Conservation (phyloP, 2,329 filamentous ascomycete species). For the Stachybotrys chlorohalonatus region DNA sequence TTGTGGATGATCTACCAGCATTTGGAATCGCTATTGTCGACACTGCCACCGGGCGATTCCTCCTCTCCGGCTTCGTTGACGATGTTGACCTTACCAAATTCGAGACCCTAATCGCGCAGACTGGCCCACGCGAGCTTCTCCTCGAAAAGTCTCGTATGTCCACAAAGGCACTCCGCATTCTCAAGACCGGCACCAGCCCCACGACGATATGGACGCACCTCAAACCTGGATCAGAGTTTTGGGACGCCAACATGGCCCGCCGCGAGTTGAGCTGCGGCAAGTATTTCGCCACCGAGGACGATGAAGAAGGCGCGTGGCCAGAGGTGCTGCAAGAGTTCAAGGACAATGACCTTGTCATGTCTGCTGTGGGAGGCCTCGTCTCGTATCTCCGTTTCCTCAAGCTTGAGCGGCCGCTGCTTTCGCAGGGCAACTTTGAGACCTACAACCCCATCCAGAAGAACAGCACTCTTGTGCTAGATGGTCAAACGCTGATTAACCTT, state of each 20-base stretch:
- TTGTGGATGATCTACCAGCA: constrained; percentile 63
- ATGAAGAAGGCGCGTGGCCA: constrained; percentile 63
- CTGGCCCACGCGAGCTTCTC: constrained; percentile 75
- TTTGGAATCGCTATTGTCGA: constrained; percentile 95
- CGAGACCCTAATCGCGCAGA: constrained; percentile 93
- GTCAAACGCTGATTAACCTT: constrained; percentile 95
- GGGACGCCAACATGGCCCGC: constrained; percentile 72
- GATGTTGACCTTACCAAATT: constrained; percentile 93
- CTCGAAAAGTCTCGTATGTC: constrained; percentile 83
- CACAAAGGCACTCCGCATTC: constrained; percentile 78
- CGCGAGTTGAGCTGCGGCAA: constrained; percentile 71
- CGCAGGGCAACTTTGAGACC: constrained; percentile 80
- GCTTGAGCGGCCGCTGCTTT: constrained; percentile 78
- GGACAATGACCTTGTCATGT: constrained; percentile 78
- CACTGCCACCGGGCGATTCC: constrained; percentile 91
- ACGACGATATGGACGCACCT: constrained; percentile 94
- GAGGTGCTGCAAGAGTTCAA: constrained; percentile 60
- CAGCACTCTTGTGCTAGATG: constrained; percentile 84
- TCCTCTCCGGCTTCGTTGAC: constrained; percentile 83
- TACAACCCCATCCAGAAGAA: constrained; percentile 90
- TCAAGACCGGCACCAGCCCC: constrained; percentile 91
- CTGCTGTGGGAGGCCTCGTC: constrained; percentile 78
- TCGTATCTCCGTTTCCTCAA: constrained; percentile 83
- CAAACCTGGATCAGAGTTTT: constrained; percentile 82
- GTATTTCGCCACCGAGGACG: constrained; percentile 62